Base-by-base conservation (phyloP, 2,329 filamentous ascomycete genomes). In the Tolypocladium tundrense region DNA sequence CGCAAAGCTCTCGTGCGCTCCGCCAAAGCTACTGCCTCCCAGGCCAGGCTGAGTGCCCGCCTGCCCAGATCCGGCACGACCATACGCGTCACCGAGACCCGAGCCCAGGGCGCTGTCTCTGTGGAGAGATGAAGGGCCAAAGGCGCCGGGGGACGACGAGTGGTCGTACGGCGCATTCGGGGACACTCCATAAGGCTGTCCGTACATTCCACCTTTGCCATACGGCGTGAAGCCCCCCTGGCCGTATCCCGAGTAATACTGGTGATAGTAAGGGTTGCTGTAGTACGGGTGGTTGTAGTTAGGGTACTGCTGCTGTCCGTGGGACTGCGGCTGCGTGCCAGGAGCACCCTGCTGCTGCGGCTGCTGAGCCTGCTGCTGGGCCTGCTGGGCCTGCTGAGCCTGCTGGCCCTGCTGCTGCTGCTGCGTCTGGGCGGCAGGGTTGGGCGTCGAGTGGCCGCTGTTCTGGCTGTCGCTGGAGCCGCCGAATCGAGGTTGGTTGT, bases 371-470 rank as follows among this genome's bases (percentile, higher is more conserved):
- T 56, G 71, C 73, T 63, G 64, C 55, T 62, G 60, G 51, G 58
- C 68, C 59, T 70, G 72, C 62, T 77, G 78, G 9, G 16, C 53
- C 35, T 74, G 75, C 54, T 73, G 75, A 60, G 78, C 76, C 21
- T 40, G 41, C 31, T 52, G 48, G 19, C 51, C 50, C 62, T 72
- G 69, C 40, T 76, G 75, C 57, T 71, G 60, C 61, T 75, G 73
- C 65, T 82, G 81, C 53, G 74, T 75, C 68, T 83, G 81, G 13
- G 76, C 75, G 45, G 87, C 80, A 35, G 92, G 91, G 75, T 95
- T 94, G 41, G 93, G 92, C 2, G 92, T 97, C 67, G 88, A 93
- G 72, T 94, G 88, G 51, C 91, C 93, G 70, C 91, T 96, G 76
- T 88, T 91, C 67, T 91, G 89, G 61, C 83, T 82, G 57, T 96